Evolutionary conservation across 2,329 filamentous ascomycete species (phyloP).

Genomic region (Trematosphaeria pertusa): DNA sequence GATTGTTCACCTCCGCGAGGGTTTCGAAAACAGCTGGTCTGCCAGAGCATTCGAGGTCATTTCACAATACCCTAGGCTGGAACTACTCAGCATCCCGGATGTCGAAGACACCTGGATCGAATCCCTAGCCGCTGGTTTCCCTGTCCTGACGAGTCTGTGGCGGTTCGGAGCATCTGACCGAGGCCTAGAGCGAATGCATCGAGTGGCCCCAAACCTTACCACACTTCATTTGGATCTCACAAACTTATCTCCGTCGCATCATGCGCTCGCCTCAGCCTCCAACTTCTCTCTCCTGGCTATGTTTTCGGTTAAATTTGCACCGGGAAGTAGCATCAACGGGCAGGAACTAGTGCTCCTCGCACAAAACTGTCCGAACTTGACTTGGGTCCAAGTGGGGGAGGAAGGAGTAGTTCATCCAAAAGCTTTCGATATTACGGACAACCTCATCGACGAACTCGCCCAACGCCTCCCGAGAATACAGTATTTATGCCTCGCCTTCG

Average conservation of each 20-base stretch:
- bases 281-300: neutral
- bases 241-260: neutral
- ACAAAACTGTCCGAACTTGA: conserved; percentile 2
- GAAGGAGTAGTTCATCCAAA: neutral
- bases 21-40: neutral
- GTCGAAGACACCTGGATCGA: neutral
- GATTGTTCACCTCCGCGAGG: neutral
- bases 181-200: neutral
- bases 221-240: neutral
- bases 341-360: neutral
- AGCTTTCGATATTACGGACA: neutral
- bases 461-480: no score
- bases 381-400: neutral
- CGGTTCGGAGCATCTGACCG: neutral
- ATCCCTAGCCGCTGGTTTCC: neutral
- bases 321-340: neutral
- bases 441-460: neutral
- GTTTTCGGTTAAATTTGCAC: neutral
- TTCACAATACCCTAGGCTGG: neutral
- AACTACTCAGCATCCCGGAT: neutral
- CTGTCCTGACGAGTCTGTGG: neutral
- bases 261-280: neutral
- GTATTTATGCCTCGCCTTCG: no score
- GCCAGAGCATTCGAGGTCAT: neutral
- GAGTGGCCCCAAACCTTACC: neutral